Evolutionary conservation across 2,329 filamentous ascomycete species (phyloP), one percentile per base, ranked within the genome.

Genomic region (Elsinoe necatrix): DNA sequence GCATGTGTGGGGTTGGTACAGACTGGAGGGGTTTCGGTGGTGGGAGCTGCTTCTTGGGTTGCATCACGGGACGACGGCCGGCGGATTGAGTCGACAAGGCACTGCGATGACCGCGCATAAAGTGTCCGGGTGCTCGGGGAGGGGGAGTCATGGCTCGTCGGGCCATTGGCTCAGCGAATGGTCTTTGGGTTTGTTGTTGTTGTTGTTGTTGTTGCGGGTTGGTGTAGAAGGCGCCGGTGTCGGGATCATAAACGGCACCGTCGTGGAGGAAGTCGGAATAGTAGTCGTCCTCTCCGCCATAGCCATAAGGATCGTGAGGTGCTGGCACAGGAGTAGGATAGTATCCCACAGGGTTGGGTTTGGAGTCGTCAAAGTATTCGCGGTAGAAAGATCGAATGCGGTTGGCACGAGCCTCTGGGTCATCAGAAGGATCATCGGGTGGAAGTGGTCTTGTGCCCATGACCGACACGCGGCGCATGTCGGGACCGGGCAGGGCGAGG

Each of bases 351-450:
- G 69, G 68, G 41, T 72, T 73, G 1, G 73, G 71, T 68, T 83
- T 87, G 58, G 77, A 82, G 41, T 96, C 92, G 63, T 97, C 93
- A 65, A 98, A 98, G 75, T 98, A 98, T 69, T 98, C 93, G 75
- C 96, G 96, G 77, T 98, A 98, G 76, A 98, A 98, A 3, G 93
- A 98, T 69, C 93, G 83, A 63, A 98, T 98, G 58, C 93, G 85
- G 76, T 96, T 97, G 61, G 93, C 93, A 65, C 93, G 84, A 66
- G 92, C 85, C 71, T 97, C 93, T 0, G 93, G 90, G 68, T 96
- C 92, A 68, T 97, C 93, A 2, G 85, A 82, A 42, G 88, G 83
- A 61, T 95, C 87, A 66, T 91, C 85, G 34, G 90, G 89, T 4
- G 93, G 93, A 60, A 98, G 78, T 20, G 93, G 93, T 14, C 93